These are phyloP conservation scores for Diaporthe destruens DNA, from an alignment of 2,329 filamentous ascomycete genomes.

Conservation along the genomic window DNA sequence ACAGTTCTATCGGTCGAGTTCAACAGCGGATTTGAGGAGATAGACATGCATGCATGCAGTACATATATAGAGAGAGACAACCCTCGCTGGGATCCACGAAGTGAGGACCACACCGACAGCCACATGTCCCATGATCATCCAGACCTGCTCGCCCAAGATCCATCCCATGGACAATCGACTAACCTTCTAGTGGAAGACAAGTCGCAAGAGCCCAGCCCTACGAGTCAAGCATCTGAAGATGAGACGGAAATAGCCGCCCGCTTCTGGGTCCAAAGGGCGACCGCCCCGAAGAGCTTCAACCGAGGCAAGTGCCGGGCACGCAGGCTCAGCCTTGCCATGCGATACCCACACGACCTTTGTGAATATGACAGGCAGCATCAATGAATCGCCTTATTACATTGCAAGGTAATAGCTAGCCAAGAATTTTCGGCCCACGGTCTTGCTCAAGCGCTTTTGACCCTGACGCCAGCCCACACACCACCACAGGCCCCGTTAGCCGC, in stretches of 20 bases:
- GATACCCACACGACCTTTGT: background rate
- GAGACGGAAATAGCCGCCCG: background rate
- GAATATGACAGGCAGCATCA: background rate
- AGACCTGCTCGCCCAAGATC: background rate
- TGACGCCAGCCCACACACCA: background rate
- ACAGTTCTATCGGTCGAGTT: background rate
- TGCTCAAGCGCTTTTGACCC: background rate
- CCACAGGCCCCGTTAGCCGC: background rate
- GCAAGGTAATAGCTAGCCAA: constrained; percentile 2
- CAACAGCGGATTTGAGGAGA: background rate
- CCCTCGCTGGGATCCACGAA: background rate
- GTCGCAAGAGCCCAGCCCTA: background rate
- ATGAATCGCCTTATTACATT: background rate
- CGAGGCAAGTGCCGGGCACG: background rate
- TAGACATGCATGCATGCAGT: background rate
- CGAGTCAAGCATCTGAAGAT: background rate
- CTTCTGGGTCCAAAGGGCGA: background rate
- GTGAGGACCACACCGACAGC: background rate
- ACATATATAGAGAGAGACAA: background rate
- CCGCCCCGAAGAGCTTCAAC: constrained; percentile 12
- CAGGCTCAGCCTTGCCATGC: background rate
- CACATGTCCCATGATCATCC: background rate
- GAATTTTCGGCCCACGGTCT: constrained; percentile 6
- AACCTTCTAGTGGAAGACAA: background rate
- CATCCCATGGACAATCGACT: too few species aligned